A percentile compares a stretch with the other conserved stretches of the same genome.
Evolutionary conservation across 345 rosid genomes (phyloP).

Genomic region (Eutrema yunnanense): DNA sequence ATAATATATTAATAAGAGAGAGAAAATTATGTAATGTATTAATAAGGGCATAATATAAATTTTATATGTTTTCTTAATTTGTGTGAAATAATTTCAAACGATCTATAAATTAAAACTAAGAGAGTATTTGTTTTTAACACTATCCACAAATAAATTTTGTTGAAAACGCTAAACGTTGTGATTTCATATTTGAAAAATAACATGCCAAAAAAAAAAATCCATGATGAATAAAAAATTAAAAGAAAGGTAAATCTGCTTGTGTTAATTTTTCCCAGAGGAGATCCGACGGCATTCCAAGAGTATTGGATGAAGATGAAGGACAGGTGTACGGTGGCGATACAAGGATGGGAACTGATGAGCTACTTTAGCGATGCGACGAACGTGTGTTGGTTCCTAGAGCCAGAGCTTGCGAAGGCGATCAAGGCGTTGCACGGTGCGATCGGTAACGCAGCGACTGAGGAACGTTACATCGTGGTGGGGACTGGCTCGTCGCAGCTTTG

Average conservation of each 20-base stretch:
- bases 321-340: slow-evolving; percentile 48
- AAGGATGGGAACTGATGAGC: slow-evolving; percentile 68
- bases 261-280: slow-evolving; percentile 47
- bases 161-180: neutral
- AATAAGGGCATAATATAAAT: too few species aligned
- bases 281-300: slow-evolving; percentile 55
- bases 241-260: neutral
- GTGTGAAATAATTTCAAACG: too few species aligned
- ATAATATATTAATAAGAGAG: too few species aligned
- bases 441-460: slow-evolving; percentile 56
- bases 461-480: slow-evolving; percentile 57
- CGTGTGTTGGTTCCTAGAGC: slow-evolving; percentile 77
- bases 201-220: neutral
- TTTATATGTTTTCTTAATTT: too few species aligned
- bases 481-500: slow-evolving; percentile 77
- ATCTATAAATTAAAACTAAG: too few species aligned
- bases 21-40: too few species aligned
- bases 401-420: slow-evolving; percentile 58
- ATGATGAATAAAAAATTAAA: neutral
- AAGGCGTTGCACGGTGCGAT: slow-evolving; percentile 47
- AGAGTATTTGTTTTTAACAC: neutral
- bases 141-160: neutral
- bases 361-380: slow-evolving; percentile 48
- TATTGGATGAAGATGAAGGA: slow-evolving; percentile 62
- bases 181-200: neutral